phyloP scores from a whole-genome alignment of 2,329 filamentous ascomycete genomes.

The Colletotrichum incanum region DNA sequence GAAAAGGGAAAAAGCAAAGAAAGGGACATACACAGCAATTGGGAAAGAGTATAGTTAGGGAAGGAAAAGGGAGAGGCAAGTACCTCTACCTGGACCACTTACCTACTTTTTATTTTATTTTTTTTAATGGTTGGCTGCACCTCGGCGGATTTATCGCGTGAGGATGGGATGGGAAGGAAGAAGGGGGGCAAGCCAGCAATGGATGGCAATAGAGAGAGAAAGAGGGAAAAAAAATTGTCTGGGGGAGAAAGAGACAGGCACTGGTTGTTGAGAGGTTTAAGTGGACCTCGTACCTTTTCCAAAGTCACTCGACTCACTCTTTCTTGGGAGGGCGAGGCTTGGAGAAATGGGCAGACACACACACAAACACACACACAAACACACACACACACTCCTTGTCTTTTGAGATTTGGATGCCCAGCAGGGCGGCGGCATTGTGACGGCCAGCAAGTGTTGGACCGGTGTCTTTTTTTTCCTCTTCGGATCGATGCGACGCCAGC shows the following conservation, averaged over 20 bases:
- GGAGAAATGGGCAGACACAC: conserved; percentile 11
- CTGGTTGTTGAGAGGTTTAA: conserved; percentile 45
- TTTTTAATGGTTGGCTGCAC: too few relatives aligned
- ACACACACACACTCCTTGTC: too few relatives aligned
- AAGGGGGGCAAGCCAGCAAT: conserved; percentile 33
- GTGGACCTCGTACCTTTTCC: conserved; percentile 40
- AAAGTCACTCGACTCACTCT: conserved; percentile 32
- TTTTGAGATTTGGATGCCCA: neutral
- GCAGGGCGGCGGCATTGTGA: conserved; percentile 19
- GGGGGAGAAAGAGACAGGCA: conserved; percentile 37
- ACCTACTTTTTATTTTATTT: too few relatives aligned
- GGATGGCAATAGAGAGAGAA: conserved; percentile 19
- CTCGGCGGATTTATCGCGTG: conserved; percentile 34
- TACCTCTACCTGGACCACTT: conserved; percentile 16
- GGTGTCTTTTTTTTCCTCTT: neutral
- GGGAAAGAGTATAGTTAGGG: neutral
- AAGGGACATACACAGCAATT: neutral
- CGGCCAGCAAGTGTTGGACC: conserved; percentile 33
- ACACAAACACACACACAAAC: neutral
- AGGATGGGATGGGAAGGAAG: conserved; percentile 29
- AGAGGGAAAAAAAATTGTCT: conserved; percentile 37
- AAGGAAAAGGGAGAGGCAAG: conserved; percentile 14
- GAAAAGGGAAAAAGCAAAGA: neutral
- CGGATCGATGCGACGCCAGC: conserved; percentile 32
- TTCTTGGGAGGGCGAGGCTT: conserved; percentile 12